Percentiles rank a stretch among this genome's conserved stretches.
Evolutionary conservation across 78 protist genomes (phyloP).

Genomic region (Dictyostelium discoideum): DNA sequence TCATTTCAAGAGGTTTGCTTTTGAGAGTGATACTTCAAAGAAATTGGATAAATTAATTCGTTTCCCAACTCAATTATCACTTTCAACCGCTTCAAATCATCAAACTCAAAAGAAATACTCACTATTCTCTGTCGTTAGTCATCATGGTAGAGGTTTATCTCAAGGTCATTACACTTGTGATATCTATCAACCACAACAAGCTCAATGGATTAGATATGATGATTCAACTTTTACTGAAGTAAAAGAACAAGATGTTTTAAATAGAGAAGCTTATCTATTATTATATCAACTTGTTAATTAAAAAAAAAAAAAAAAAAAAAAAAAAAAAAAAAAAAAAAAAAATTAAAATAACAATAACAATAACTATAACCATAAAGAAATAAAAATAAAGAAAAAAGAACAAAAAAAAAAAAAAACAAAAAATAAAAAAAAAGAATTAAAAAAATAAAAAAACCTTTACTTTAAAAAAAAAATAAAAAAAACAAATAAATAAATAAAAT

Average conservation of each 20-base stretch:
- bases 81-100: constrained; percentile 4
- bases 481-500: too few species aligned
- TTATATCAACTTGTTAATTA: constrained; percentile 48
- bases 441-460: too few species aligned
- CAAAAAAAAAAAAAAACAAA: too few species aligned
- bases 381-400: too few species aligned
- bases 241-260: constrained; percentile 56
- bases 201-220: constrained; percentile 62
- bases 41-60: constrained; percentile 54
- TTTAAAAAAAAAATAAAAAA: too few species aligned
- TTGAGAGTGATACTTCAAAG: constrained; percentile 35
- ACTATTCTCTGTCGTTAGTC: constrained; percentile 35
- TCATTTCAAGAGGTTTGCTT: constrained; percentile 69
- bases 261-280: constrained; percentile 66
- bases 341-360: not conserved
- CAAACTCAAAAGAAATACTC: constrained; percentile 1
- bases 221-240: constrained; percentile 40
- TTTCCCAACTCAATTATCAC: constrained; percentile 49
- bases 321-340: not conserved
- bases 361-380: not conserved
- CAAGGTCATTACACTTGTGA: constrained; percentile 81
- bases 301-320: not conserved
- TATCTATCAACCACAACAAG: constrained; percentile 19
- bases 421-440: too few species aligned
- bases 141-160: constrained; percentile 70